These are phyloP conservation scores for Salix udensis DNA, from an alignment of 345 rosid species.

Conservation along the genomic window DNA sequence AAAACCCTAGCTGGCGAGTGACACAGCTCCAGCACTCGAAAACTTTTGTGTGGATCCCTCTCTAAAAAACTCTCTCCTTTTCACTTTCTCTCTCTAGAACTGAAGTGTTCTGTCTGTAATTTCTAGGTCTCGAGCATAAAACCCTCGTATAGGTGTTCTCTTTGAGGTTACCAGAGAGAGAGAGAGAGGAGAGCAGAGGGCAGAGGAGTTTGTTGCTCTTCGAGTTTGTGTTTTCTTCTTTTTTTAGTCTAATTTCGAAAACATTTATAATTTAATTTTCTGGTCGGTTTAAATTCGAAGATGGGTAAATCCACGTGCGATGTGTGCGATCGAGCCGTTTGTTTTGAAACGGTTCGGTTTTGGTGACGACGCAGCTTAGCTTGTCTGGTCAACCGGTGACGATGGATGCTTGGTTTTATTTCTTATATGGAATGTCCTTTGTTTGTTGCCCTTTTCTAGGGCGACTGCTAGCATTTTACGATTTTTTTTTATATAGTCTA, in stretches of 20 bases:
- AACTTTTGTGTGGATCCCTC: background rate
- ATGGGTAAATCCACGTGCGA: slow-evolving; percentile 30
- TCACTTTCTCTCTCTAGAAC: slow-evolving; percentile 17
- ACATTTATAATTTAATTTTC: slow-evolving; percentile 15
- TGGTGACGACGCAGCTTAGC: background rate
- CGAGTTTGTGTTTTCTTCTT: background rate
- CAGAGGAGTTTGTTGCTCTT: slow-evolving; percentile 23
- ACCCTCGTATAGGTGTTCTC: slow-evolving; percentile 24
- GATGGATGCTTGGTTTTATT: background rate
- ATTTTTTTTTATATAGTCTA: too few relatives aligned
- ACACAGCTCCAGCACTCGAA: slow-evolving; percentile 15
- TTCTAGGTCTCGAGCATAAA: slow-evolving; percentile 14
- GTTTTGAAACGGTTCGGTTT: background rate
- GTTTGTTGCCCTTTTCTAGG: background rate
- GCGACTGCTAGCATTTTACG: background rate
- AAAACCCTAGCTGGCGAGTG: slow-evolving; percentile 36
- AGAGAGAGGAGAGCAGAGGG: slow-evolving; percentile 12
- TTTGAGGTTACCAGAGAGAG: slow-evolving; percentile 22
- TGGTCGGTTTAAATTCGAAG: slow-evolving; percentile 25
- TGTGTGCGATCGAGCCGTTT: slow-evolving; percentile 19
- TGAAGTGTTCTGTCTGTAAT: background rate
- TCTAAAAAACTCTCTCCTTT: slow-evolving; percentile 6
- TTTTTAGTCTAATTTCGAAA: background rate
- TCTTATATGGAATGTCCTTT: background rate
- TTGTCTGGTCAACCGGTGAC: slow-evolving; percentile 18